These are phyloP conservation scores for Croton setiger DNA, from an alignment of 441 rosid genomes.

Conservation along the genomic window DNA sequence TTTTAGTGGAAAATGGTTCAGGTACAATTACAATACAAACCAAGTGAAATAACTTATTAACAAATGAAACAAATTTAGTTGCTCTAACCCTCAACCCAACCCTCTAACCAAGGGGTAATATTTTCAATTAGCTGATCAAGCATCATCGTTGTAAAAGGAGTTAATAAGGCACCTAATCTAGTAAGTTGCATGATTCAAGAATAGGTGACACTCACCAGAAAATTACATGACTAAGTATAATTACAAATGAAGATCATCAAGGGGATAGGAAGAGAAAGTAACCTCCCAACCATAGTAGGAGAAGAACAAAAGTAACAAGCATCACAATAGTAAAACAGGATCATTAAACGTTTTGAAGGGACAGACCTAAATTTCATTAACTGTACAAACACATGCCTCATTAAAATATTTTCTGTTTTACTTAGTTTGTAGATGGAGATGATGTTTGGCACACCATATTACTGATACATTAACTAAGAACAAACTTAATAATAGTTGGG, in stretches of 20 bases:
- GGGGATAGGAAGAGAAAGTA: not conserved
- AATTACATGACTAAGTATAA: not conserved
- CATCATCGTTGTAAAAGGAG: not conserved
- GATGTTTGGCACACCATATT: not conserved
- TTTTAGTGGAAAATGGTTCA: not conserved
- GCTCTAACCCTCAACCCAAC: not conserved
- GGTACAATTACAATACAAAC: no score
- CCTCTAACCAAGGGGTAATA: no score
- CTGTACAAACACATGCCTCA: not conserved
- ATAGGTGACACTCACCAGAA: not conserved
- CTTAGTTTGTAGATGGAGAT: no score
- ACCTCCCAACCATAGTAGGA: not conserved
- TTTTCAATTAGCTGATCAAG: not conserved
- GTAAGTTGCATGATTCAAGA: not conserved
- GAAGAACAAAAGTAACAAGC: not conserved
- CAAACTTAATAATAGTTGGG: not conserved
- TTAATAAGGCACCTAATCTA: not conserved
- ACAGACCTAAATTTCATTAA: not conserved
- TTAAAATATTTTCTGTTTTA: no score
- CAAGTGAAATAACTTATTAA: not conserved
- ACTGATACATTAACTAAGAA: no score
- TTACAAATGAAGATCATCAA: not conserved
- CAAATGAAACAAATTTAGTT: not conserved
- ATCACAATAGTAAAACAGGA: not conserved
- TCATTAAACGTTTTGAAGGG: not conserved